Evolutionary conservation across 257 asterid species (phyloP).

Genomic region (Nicotiana tabacum): DNA sequence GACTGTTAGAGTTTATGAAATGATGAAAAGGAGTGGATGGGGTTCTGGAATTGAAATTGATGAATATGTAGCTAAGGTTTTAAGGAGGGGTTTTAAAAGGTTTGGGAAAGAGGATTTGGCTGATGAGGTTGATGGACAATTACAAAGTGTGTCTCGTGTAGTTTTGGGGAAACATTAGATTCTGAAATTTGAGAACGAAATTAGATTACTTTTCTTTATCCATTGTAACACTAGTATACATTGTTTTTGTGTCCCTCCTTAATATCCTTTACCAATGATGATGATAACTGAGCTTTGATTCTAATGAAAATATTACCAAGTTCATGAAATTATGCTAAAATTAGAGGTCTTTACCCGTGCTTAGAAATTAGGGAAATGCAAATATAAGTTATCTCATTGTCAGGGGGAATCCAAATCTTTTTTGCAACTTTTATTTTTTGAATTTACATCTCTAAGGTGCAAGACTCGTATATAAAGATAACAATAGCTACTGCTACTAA

Average conservation of each 20-base stretch:
- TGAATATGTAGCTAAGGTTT: constrained; percentile 64
- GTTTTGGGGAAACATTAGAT: constrained; percentile 28
- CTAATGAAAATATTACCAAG: no score
- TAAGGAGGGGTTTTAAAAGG: constrained; percentile 67
- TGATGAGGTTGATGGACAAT: constrained; percentile 59
- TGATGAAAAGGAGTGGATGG: constrained; percentile 64
- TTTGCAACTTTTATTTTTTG: no score
- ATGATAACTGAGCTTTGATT: no score
- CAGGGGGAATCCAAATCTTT: no score
- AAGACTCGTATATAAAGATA: no score
- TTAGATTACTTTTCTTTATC: not conserved
- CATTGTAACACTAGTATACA: not conserved
- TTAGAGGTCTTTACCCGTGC: no score
- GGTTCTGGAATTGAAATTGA: constrained; percentile 44
- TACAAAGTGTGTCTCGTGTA: constrained; percentile 37
- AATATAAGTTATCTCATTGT: no score
- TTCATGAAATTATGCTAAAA: no score
- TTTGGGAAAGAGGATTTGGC: constrained; percentile 68
- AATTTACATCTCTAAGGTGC: no score
- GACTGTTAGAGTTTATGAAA: constrained; percentile 63
- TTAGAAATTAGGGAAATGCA: no score
- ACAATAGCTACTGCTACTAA: no score
- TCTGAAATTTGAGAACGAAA: not conserved
- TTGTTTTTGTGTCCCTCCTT: not conserved
- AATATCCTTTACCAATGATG: no score